Conservation (phyloP, 1,284 basidiomycete species). For the Exsudoporus floridanus region DNA sequence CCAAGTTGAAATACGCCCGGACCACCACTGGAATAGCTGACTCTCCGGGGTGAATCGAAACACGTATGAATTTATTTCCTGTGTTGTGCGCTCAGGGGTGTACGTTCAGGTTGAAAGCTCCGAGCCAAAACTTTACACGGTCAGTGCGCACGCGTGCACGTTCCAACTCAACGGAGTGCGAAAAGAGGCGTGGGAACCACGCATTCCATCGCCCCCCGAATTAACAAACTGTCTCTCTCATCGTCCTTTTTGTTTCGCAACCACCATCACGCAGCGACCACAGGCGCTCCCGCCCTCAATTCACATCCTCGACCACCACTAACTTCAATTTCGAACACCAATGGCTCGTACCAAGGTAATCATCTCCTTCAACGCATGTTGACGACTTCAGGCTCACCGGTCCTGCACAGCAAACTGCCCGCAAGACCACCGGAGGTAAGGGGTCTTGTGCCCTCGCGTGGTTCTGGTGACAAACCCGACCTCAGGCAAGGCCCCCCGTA, state of each 20-base stretch:
- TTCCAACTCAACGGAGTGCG: constrained; percentile 25
- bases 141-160: constrained; percentile 38
- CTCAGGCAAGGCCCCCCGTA: constrained; percentile 80
- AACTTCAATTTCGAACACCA: constrained; percentile 21
- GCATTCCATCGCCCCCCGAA: constrained; percentile 20
- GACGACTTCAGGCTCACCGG: constrained; percentile 9
- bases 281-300: constrained; percentile 4
- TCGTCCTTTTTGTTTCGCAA: constrained; percentile 26
- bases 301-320: constrained; percentile 31
- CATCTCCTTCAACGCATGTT: constrained; percentile 13
- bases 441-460: constrained; percentile 9
- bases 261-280: constrained; percentile 31
- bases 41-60: too few species aligned
- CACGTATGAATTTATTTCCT: too few species aligned
- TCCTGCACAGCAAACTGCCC: constrained; percentile 68
- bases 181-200: constrained; percentile 36
- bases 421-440: constrained; percentile 81
- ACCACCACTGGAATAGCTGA: too few species aligned
- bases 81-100: too few species aligned
- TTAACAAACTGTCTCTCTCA: constrained; percentile 26
- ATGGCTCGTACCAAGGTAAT: constrained; percentile 78
- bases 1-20: too few species aligned
- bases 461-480: not conserved
- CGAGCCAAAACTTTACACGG: constrained; percentile 23
- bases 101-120: constrained; percentile 17